Base-by-base conservation (phyloP, 2,329 filamentous ascomycete genomes). In the Neonectria magnoliae region DNA sequence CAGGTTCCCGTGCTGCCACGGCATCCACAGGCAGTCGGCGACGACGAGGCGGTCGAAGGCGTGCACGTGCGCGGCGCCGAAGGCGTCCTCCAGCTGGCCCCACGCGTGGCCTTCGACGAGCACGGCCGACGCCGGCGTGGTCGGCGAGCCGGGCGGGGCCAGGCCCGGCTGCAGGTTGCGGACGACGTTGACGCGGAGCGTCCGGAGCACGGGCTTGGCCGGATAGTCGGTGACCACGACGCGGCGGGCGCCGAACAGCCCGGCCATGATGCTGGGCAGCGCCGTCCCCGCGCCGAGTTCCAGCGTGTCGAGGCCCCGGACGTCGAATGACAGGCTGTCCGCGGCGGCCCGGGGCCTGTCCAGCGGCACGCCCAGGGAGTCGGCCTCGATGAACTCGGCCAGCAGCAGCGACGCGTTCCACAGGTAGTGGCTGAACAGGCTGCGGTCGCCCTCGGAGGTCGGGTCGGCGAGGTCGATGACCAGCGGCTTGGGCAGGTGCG, bases 11-110 rank as follows among this genome's bases (percentile, higher is more conserved):
- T 93, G 91, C 80, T 93, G 86, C 81, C 85, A 85, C 1, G 88
- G 86, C 89, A 93, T 92, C 91, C 91, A 93, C 61, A 92, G 83
- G 73, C 91, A 93, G 78, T 93, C 91, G 66, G 90, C 89, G 0
- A 88, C 88, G n/a, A 93, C 78, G 44, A 93, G 81, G 62, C 89
- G 85, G 50, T 87, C 87, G 73, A 89, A 92, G 1, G 74, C 74
- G 63, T 77, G 77, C 42, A 69, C 69, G 63, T 71, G 58, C 47
- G 69, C 48, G 57, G 68, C 27, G 62, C 72, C 71, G 36, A 79
- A 74, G 8, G 82, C 27, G 25, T 77, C 72, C 0, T 69, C 57
- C 1, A 87, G 74, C 18, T 84, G 83, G 7, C 91, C 90, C 91
- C 91, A 93, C 41, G 82, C 78, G 71, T 93, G 91, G 1, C 89